A percentile compares a stretch with the other conserved stretches of the same genome.
phyloP scores from a whole-genome alignment of 306 rosid genomes.

The Astragalus membranaceus region DNA sequence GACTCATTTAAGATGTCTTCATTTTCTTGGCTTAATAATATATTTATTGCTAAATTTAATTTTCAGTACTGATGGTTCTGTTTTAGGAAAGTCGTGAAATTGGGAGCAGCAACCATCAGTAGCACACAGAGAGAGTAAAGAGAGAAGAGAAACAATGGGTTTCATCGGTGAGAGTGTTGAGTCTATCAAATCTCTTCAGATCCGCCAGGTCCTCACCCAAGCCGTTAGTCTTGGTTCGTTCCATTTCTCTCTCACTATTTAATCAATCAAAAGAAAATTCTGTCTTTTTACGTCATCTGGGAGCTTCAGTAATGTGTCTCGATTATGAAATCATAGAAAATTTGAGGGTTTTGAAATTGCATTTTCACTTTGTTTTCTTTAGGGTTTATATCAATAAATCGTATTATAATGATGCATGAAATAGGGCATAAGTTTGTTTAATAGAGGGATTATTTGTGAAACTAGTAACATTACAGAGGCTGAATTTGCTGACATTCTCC shows the following conservation, averaged over 20 bases:
- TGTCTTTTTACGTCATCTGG: no score
- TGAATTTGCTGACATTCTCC: neutral
- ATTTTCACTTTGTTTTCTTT: neutral
- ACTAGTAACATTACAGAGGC: neutral
- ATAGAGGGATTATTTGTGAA: no score
- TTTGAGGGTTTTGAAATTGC: neutral
- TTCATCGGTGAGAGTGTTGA: constrained; percentile 65
- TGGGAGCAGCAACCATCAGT: neutral
- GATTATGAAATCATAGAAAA: neutral
- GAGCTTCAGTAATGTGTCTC: neutral
- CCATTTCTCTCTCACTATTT: neutral
- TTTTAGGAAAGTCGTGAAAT: neutral
- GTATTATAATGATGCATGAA: neutral
- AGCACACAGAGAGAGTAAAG: neutral
- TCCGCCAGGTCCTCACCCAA: constrained; percentile 78
- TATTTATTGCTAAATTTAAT: no score
- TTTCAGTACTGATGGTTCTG: no score
- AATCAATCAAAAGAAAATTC: no score
- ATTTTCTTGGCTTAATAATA: no score
- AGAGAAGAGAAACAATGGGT: constrained; percentile 37
- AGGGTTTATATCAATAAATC: neutral
- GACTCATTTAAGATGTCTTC: no score
- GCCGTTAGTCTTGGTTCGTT: constrained; percentile 76
- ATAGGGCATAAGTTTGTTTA: neutral
- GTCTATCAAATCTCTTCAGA: constrained; percentile 77